phyloP scores from a whole-genome alignment of 305 asterid genomes.

The Rubia tinctorum region DNA sequence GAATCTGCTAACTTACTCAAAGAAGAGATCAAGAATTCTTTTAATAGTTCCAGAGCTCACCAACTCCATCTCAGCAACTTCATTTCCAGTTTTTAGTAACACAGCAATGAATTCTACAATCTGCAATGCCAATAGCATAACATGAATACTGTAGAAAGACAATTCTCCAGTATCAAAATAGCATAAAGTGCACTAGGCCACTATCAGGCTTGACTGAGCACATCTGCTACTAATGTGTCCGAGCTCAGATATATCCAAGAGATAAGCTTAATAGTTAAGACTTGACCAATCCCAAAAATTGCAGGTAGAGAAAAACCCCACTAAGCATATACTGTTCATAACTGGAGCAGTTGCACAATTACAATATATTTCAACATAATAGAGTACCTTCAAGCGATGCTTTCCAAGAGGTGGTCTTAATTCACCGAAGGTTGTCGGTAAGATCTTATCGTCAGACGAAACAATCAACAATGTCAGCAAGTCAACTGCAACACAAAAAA shows the following conservation, averaged over 20 bases:
- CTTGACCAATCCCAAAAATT: background rate
- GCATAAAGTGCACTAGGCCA: background rate
- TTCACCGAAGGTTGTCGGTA: constrained; percentile 87
- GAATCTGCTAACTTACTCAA: constrained; percentile 60
- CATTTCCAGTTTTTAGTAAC: constrained; percentile 82
- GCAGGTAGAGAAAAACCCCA: background rate
- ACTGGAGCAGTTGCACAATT: too few relatives aligned
- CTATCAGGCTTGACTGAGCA: background rate
- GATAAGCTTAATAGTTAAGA: background rate
- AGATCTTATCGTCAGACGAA: constrained; percentile 70
- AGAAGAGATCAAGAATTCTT: constrained; percentile 83
- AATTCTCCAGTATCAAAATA: background rate
- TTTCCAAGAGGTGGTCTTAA: constrained; percentile 93
- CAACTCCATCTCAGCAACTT: constrained; percentile 81
- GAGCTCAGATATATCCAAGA: background rate
- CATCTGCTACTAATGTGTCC: background rate
- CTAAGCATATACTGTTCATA: too few relatives aligned
- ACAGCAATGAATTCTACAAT: constrained; percentile 89
- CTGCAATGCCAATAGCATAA: constrained; percentile 35
- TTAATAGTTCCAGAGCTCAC: constrained; percentile 76
- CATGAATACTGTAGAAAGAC: background rate
- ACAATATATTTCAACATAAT: constrained; percentile 1
- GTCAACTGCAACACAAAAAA: constrained; percentile 50
- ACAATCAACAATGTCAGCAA: constrained; percentile 72
- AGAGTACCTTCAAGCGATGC: constrained; percentile 83